Percentiles rank a stretch among this genome's conserved stretches.
Conservation (phyloP, 1,284 basidiomycete genomes). For the Tilletiopsis washingtonensis region DNA sequence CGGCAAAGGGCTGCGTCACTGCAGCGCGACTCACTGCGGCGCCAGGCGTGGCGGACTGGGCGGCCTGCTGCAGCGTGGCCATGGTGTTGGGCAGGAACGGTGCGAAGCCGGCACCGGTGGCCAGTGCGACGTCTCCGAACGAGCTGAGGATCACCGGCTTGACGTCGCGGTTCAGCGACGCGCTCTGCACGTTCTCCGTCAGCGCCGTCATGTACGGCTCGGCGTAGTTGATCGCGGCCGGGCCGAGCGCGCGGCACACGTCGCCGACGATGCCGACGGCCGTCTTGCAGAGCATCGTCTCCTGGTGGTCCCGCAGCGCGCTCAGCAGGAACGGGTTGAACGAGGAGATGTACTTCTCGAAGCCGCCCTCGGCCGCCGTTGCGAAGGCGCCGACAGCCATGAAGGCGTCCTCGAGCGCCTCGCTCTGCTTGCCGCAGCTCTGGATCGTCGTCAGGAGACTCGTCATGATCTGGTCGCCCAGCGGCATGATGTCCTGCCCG, state of each 20-base stretch:
- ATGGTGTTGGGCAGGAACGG: conserved; percentile 85
- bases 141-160: conserved; percentile 92
- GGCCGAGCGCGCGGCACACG: conserved; percentile 82
- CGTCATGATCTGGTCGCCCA: conserved; percentile 93
- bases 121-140: conserved; percentile 94
- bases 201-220: conserved; percentile 82
- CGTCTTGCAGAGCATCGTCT: conserved; percentile 88
- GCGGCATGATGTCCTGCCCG: conserved; percentile 70
- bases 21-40: background rate
- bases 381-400: conserved; percentile 74
- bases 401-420: conserved; percentile 95
- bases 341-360: conserved; percentile 79
- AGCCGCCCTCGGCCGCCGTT: conserved; percentile 68
- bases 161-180: conserved; percentile 82
- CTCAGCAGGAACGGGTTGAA: conserved; percentile 85
- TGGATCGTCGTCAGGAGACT: conserved; percentile 76
- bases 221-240: conserved; percentile 72
- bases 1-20: too few species aligned
- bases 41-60: background rate
- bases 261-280: conserved; percentile 94
- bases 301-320: conserved; percentile 86
- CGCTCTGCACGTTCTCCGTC: conserved; percentile 82
- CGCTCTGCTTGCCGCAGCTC: conserved; percentile 78
- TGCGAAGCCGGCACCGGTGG: conserved; percentile 74
- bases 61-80: conserved; percentile 79